These are phyloP conservation scores for Xerocomellus intermedius DNA, from an alignment of 768 basidiomycete species.

Conservation along the genomic window DNA sequence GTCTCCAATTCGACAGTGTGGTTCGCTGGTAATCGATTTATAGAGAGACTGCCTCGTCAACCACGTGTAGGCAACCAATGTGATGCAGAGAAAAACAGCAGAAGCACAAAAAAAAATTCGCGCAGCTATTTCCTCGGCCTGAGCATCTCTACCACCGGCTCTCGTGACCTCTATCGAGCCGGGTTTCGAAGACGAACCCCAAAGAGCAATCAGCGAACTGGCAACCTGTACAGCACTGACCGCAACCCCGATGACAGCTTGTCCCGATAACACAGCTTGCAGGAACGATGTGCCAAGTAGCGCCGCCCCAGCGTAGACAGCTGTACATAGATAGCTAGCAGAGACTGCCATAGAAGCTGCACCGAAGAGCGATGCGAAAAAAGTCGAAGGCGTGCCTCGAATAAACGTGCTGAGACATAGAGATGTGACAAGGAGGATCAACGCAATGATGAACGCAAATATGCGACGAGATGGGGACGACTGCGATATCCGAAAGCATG, in stretches of 20 bases:
- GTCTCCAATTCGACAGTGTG: too few species aligned
- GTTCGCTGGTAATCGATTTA: background rate
- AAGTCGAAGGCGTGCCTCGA: too few species aligned
- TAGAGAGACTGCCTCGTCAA: too few species aligned
- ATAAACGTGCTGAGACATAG: too few species aligned
- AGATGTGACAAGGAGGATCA: too few species aligned
- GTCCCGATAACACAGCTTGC: background rate
- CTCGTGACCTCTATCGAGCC: background rate
- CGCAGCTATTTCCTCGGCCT: background rate
- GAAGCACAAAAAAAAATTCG: background rate
- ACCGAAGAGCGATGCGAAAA: too few species aligned
- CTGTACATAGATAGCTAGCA: background rate
- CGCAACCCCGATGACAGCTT: background rate
- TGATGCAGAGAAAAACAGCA: background rate
- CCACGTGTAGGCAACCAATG: background rate
- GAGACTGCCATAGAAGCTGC: too few species aligned
- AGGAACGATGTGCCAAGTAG: background rate
- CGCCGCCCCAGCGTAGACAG: background rate
- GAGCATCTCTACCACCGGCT: background rate
- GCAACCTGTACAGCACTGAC: background rate
- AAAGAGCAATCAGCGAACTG: constrained; percentile 1
- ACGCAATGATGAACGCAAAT: too few species aligned
- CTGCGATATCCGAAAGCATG: too few species aligned
- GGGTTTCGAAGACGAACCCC: background rate
- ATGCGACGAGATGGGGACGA: too few species aligned